Conservation (phyloP, 2,329 filamentous ascomycete genomes). For the Aspergillus chevalieri region DNA sequence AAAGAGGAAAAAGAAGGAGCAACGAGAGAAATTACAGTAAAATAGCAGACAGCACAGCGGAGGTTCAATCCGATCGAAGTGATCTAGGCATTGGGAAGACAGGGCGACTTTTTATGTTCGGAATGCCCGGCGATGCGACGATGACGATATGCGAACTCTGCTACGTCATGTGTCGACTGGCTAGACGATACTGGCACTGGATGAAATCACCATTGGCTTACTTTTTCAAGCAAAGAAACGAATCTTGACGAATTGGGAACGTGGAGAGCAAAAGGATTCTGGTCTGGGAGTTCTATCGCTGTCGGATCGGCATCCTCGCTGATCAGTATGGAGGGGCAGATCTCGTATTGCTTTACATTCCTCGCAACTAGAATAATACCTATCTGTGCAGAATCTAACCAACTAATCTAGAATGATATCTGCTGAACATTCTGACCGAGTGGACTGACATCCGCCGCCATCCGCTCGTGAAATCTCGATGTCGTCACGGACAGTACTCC, state of each 20-base stretch:
- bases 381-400: neutral
- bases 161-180: slow-evolving; percentile 28
- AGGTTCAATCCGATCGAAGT: slow-evolving; percentile 5
- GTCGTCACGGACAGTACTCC: slow-evolving; percentile 9
- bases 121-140: slow-evolving; percentile 23
- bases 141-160: slow-evolving; percentile 23
- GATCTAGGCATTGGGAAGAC: slow-evolving; percentile 3
- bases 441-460: slow-evolving; percentile 5
- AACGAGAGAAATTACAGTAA: neutral
- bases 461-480: slow-evolving; percentile 15
- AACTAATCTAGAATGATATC: neutral
- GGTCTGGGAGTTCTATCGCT: neutral
- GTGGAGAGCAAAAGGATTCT: neutral
- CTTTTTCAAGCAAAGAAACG: neutral
- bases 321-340: neutral
- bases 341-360: too few species aligned
- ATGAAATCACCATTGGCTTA: slow-evolving; percentile 19
- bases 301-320: neutral
- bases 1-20: too few species aligned
- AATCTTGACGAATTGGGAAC: neutral
- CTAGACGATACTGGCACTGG: neutral
- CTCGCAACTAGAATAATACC: neutral
- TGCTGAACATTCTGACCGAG: neutral
- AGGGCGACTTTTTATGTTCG: slow-evolving; percentile 21
- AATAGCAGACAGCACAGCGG: neutral